Conservation (phyloP, 768 basidiomycete genomes). For the Auriculariales sp. region DNA sequence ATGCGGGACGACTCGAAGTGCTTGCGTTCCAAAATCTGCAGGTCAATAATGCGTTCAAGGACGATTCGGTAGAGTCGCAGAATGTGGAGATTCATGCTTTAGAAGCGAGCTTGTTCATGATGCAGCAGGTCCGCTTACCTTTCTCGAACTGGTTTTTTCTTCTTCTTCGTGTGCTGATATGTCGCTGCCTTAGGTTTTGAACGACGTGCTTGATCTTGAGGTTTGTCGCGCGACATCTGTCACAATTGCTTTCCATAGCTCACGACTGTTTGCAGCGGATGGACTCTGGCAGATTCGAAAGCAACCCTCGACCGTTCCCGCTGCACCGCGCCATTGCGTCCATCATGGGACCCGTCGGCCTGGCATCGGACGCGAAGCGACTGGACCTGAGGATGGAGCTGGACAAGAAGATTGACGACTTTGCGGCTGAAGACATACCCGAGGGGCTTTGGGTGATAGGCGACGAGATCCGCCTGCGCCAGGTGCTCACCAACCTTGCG, state of each 20-base stretch:
- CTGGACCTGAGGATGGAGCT: conserved; percentile 20
- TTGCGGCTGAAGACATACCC: conserved; percentile 10
- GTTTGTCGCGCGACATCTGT: conserved; percentile 1
- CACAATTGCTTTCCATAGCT: not conserved
- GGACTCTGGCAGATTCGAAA: not conserved
- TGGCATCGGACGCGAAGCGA: conserved; percentile 11
- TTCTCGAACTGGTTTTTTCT: not conserved
- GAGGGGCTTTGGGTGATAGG: conserved; percentile 20
- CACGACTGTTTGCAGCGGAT: too few species aligned
- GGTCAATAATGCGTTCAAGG: conserved; percentile 18
- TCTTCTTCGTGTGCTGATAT: not conserved
- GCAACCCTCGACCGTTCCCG: conserved; percentile 7
- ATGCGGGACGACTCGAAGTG: conserved; percentile 10
- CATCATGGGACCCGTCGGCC: conserved; percentile 14
- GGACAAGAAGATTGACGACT: conserved; percentile 23
- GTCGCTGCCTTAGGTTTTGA: conserved; percentile 1
- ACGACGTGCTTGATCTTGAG: conserved; percentile 8
- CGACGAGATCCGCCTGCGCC: conserved; percentile 26
- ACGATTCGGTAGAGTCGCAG: conserved; percentile 18
- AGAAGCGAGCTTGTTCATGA: conserved; percentile 21
- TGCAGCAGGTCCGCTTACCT: conserved; percentile 11
- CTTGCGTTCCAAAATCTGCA: conserved; percentile 32
- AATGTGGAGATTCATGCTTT: conserved; percentile 30
- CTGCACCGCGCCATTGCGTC: conserved; percentile 16
- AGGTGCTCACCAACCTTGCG: conserved; percentile 24